A percentile compares a stretch with the other conserved stretches of the same genome.
Conservation (phyloP, 163 green algal genomes). For the Dunaliella salina region DNA sequence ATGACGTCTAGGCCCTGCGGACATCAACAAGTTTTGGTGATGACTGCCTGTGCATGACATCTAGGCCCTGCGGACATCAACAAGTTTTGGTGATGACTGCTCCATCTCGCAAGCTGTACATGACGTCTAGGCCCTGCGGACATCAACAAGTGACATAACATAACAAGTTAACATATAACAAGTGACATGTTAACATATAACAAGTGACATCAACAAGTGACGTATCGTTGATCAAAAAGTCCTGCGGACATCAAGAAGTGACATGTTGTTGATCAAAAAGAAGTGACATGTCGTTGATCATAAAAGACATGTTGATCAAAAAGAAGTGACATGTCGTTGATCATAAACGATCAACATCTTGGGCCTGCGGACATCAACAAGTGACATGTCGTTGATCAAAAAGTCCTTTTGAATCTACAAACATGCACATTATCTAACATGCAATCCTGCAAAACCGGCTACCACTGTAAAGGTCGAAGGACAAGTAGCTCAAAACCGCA, state of each 20-base stretch:
- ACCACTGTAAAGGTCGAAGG: no score
- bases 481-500: neutral
- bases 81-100: conserved; percentile 60
- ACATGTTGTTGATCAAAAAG: no score
- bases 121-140: conserved; percentile 40
- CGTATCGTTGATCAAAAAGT: no score
- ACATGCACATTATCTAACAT: neutral
- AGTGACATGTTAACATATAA: neutral
- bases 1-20: conserved; percentile 49
- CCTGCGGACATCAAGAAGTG: no score
- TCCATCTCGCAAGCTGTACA: conserved; percentile 51
- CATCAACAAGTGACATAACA: no score
- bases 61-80: no score
- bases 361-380: no score
- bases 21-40: conserved; percentile 44
- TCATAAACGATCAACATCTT: no score
- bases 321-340: no score
- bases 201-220: neutral
- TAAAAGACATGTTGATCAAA: no score
- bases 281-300: no score
- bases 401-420: neutral
- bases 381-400: neutral
- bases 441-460: neutral
- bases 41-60: conserved; percentile 59
- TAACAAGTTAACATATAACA: neutral